phyloP scores from a whole-genome alignment of 2,329 filamentous ascomycete species.

The Cytospora schulzeri region DNA sequence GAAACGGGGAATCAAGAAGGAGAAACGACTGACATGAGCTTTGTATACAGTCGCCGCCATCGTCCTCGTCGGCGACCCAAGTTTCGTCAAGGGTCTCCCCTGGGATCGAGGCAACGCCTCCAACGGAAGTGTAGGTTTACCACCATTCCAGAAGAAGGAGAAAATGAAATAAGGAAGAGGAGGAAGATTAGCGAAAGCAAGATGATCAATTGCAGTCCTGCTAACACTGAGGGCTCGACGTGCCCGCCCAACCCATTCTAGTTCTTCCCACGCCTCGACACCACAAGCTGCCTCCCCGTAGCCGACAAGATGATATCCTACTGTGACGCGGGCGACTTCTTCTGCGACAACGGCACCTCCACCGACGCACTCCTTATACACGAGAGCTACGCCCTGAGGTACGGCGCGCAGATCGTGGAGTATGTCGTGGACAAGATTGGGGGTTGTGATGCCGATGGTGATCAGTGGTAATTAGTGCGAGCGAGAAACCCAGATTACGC shows the following conservation, averaged over 20 bases:
- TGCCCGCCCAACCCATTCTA: too few relatives aligned
- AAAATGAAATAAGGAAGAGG: too few relatives aligned
- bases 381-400: slow-evolving; percentile 27
- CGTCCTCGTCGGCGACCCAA: slow-evolving; percentile 42
- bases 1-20: neutral
- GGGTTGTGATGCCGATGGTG: neutral
- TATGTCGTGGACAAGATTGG: slow-evolving; percentile 28
- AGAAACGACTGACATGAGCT: neutral
- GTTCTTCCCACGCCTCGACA: slow-evolving; percentile 29
- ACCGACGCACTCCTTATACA: slow-evolving; percentile 27
- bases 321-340: slow-evolving; percentile 30
- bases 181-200: too few relatives aligned
- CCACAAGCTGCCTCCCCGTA: slow-evolving; percentile 25
- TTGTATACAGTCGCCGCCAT: slow-evolving; percentile 35
- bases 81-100: slow-evolving; percentile 33
- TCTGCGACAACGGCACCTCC: slow-evolving; percentile 30
- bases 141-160: neutral
- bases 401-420: slow-evolving; percentile 24
- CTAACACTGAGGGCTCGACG: too few relatives aligned
- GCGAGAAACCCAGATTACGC: too few relatives aligned
- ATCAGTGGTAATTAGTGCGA: too few relatives aligned
- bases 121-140: slow-evolving; percentile 33
- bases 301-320: slow-evolving; percentile 28
- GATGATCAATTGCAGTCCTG: too few relatives aligned
- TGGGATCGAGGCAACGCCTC: slow-evolving; percentile 38